Percentiles rank a stretch among this genome's conserved stretches.
phyloP scores from a whole-genome alignment of 2,329 filamentous ascomycete genomes.

The Raffaelea albimanens region DNA sequence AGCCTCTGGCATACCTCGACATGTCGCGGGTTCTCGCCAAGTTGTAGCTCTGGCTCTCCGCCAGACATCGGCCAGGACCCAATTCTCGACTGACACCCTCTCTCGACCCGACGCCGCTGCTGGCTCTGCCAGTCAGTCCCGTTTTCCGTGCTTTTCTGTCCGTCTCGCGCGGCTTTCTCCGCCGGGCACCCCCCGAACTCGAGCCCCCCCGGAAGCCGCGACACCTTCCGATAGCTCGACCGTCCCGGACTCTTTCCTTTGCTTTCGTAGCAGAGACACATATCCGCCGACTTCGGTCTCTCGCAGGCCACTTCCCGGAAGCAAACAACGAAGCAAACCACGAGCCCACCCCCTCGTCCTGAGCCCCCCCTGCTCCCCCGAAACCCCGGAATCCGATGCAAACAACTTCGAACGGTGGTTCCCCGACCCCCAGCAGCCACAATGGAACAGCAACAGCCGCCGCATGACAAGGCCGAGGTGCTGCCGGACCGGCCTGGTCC shows the following conservation, averaged over 20 bases:
- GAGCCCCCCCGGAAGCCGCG: no score
- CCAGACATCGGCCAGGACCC: constrained; percentile 20
- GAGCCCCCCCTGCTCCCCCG: neutral
- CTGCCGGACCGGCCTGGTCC: no score
- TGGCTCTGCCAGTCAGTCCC: neutral
- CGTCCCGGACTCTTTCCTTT: neutral
- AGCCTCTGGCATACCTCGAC: constrained; percentile 15
- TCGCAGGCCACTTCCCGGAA: no score
- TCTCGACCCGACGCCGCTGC: neutral
- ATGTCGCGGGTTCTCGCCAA: constrained; percentile 27
- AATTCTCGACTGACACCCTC: neutral
- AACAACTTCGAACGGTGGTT: neutral
- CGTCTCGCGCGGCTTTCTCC: no score
- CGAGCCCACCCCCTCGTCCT: no score
- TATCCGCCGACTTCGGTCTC: neutral
- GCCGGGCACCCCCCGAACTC: no score
- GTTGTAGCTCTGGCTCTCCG: constrained; percentile 29
- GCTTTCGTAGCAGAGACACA: no score
- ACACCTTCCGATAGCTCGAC: no score
- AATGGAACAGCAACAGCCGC: constrained; percentile 2
- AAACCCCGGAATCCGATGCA: neutral
- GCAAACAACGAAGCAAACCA: neutral
- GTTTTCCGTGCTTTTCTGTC: no score
- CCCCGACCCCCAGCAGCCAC: neutral
- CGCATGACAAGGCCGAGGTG: neutral